These are phyloP conservation scores for Byssochlamys sp. DNA, from an alignment of 2,329 filamentous ascomycete species.

Conservation along the genomic window DNA sequence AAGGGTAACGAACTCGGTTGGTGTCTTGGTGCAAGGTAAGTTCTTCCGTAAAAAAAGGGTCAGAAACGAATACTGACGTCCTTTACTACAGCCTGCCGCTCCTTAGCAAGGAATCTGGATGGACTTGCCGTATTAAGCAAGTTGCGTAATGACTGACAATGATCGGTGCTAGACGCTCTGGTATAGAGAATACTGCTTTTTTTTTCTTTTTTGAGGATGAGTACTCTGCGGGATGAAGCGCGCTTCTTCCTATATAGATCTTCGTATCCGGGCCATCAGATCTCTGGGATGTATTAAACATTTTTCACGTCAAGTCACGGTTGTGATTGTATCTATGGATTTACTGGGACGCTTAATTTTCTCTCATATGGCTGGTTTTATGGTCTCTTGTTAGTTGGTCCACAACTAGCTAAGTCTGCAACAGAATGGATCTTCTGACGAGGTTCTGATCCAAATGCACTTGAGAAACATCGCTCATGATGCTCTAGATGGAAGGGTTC, in stretches of 20 bases:
- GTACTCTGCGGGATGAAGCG: background rate
- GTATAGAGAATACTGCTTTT: background rate
- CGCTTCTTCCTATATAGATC: background rate
- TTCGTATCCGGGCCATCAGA: conserved; percentile 5
- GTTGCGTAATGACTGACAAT: conserved; percentile 43
- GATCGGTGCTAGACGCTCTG: background rate
- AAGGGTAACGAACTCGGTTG: conserved; percentile 93
- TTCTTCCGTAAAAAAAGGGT: conserved; percentile 1
- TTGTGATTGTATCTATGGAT: conserved; percentile 1
- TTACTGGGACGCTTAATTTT: conserved; percentile 1
- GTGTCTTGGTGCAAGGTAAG: conserved; percentile 92
- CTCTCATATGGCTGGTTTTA: background rate
- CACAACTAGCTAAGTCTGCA: background rate
- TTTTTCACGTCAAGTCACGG: background rate
- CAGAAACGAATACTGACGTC: conserved; percentile 26
- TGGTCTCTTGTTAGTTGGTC: background rate
- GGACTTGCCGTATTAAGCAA: conserved; percentile 78
- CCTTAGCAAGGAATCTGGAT: conserved; percentile 70
- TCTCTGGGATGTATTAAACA: conserved; percentile 5
- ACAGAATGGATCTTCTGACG: background rate
- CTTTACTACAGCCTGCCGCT: conserved; percentile 60
- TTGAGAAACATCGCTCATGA: background rate
- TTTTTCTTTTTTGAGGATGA: background rate
- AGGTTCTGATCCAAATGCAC: background rate
- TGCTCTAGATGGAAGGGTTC: background rate